A percentile compares a stretch with the other conserved stretches of the same genome.
These are phyloP conservation scores for Handroanthus guayacan DNA, from an alignment of 257 asterid genomes.

Conservation along the genomic window DNA sequence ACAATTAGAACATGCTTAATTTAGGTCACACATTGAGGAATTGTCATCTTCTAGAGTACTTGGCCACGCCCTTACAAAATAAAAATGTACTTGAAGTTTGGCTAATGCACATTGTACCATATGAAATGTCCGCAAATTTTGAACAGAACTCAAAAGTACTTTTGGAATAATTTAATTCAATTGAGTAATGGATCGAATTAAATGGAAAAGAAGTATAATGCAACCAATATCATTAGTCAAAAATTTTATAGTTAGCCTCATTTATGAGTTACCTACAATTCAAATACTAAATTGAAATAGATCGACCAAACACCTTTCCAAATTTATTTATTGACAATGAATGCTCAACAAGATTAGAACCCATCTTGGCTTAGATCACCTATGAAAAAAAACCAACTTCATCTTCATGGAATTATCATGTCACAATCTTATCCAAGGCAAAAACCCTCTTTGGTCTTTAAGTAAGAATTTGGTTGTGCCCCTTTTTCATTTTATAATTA, in stretches of 20 bases:
- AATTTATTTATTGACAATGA: not conserved
- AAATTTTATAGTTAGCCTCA: too few relatives aligned
- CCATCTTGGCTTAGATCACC: not conserved
- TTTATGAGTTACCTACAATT: too few relatives aligned
- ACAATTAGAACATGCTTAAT: not conserved
- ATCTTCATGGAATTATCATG: not conserved
- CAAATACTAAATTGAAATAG: too few relatives aligned
- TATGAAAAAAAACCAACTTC: not conserved
- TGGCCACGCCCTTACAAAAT: too few relatives aligned
- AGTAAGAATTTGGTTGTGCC: constrained; percentile 13
- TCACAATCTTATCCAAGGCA: not conserved
- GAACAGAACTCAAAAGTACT: too few relatives aligned
- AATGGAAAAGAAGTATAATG: too few relatives aligned
- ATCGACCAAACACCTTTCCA: not conserved
- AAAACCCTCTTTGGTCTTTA: not conserved
- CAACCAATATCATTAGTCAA: too few relatives aligned
- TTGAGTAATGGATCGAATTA: too few relatives aligned
- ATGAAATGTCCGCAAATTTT: too few relatives aligned
- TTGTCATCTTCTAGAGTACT: constrained; percentile 4
- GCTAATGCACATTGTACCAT: too few relatives aligned
- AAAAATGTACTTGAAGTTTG: too few relatives aligned
- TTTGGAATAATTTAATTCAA: too few relatives aligned
- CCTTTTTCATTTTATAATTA: not conserved
- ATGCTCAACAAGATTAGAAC: not conserved
- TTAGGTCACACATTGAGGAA: not conserved